Conservation (phyloP, 352 stramenopile species). For the Thraustotheca clavata region DNA sequence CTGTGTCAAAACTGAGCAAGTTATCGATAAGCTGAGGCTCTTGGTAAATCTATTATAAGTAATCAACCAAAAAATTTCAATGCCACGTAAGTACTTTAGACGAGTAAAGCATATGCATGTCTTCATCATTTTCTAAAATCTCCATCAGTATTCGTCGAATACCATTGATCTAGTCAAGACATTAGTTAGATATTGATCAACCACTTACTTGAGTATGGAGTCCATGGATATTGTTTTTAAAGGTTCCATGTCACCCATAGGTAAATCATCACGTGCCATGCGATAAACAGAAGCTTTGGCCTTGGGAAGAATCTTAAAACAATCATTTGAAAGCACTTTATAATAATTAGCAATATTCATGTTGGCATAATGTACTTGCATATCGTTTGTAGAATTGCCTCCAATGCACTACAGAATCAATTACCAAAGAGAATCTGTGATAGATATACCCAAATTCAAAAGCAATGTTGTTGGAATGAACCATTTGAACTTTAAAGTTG, state of each 20-base stretch:
- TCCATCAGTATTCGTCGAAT: constrained; percentile 33
- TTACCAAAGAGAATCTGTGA: not conserved
- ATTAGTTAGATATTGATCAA: too few species aligned
- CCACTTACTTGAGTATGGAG: constrained; percentile 30
- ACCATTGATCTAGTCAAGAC: constrained; percentile 2
- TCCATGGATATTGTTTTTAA: constrained; percentile 34
- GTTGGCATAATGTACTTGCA: not conserved
- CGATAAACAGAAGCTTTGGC: constrained; percentile 25
- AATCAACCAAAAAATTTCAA: too few species aligned
- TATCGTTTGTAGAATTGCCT: constrained; percentile 19
- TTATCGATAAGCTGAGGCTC: too few species aligned
- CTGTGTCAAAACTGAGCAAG: constrained; percentile 30
- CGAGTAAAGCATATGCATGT: constrained; percentile 30
- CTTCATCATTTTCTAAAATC: constrained; percentile 22
- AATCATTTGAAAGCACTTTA: constrained; percentile 24
- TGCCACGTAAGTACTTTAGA: constrained; percentile 24
- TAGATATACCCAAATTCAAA: constrained; percentile 32
- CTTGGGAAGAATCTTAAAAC: constrained; percentile 23
- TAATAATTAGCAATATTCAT: not conserved
- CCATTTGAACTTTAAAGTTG: constrained; percentile 35
- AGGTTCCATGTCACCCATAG: constrained; percentile 31
- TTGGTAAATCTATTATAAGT: too few species aligned
- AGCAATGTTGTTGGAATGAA: constrained; percentile 18
- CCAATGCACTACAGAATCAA: constrained; percentile 13
- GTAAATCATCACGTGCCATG: constrained; percentile 24